Evolutionary conservation across 2,329 filamentous ascomycete species (phyloP).

Genomic region (Aspergillus sp.): DNA sequence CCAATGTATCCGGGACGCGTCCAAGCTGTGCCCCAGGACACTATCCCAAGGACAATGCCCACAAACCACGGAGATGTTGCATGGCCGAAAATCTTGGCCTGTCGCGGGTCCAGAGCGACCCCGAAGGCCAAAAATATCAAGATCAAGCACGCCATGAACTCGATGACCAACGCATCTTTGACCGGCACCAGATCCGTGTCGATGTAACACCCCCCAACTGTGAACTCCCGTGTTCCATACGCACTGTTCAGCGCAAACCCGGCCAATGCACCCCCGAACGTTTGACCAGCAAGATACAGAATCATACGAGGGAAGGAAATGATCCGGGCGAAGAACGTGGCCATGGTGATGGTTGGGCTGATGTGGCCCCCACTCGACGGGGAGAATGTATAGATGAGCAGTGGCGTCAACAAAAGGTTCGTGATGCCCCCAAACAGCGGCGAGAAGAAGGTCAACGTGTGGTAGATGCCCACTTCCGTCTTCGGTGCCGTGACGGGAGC

Average conservation of each 20-base stretch:
- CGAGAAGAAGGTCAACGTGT: constrained; percentile 26
- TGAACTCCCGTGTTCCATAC: constrained; percentile 26
- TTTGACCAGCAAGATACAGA: constrained; percentile 48
- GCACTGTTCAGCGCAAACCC: constrained; percentile 41
- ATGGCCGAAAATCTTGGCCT: constrained; percentile 49
- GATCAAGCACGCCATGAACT: constrained; percentile 47
- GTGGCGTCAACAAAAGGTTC: constrained; percentile 41
- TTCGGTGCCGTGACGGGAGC: constrained; percentile 13
- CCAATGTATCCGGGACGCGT: constrained; percentile 42
- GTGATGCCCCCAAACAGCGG: constrained; percentile 37
- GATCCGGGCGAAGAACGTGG: constrained; percentile 51
- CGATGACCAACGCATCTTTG: constrained; percentile 46
- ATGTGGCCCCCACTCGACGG: constrained; percentile 53
- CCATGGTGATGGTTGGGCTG: constrained; percentile 54
- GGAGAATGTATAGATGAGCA: constrained; percentile 51
- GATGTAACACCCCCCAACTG: constrained; percentile 39
- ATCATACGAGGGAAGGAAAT: constrained; percentile 49
- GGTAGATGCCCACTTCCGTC: constrained; percentile 26
- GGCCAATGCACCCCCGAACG: constrained; percentile 43
- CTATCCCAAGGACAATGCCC: constrained; percentile 38
- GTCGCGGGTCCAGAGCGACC: constrained; percentile 53
- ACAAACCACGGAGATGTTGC: constrained; percentile 50
- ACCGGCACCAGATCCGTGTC: constrained; percentile 34
- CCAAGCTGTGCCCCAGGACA: constrained; percentile 38
- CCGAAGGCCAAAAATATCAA: constrained; percentile 52